Evolutionary conservation across 306 rosid genomes (phyloP).

Genomic region (Fagus sylvatica): DNA sequence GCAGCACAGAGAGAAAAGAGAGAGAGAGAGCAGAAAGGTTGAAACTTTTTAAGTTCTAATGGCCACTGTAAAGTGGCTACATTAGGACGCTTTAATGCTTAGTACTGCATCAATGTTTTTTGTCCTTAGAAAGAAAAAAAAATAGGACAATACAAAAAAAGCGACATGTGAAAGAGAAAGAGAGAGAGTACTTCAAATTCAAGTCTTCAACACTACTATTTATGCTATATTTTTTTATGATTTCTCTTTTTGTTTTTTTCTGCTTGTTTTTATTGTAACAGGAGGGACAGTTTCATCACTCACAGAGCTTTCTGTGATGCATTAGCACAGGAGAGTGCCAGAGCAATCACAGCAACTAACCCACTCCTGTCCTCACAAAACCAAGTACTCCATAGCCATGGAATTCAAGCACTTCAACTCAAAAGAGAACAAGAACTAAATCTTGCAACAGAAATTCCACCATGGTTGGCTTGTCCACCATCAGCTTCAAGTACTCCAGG

Average conservation of each 20-base stretch:
- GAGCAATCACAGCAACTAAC: constrained; percentile 36
- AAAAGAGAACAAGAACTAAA: constrained; percentile 35
- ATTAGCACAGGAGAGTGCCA: constrained; percentile 63
- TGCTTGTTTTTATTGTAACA: constrained; percentile 32
- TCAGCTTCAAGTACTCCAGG: neutral
- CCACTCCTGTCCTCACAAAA: constrained; percentile 37
- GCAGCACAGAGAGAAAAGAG: neutral
- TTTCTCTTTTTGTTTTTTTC: constrained; percentile 28
- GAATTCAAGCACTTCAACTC: constrained; percentile 24
- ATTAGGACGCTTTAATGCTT: constrained; percentile 12
- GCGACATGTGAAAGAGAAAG: constrained; percentile 12
- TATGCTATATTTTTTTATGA: constrained; percentile 5
- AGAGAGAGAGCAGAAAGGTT: neutral
- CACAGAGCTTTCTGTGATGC: constrained; percentile 93
- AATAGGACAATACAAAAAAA: constrained; percentile 12
- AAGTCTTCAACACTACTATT: too few relatives aligned
- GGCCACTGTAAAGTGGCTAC: constrained; percentile 14
- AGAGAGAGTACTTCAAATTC: neutral
- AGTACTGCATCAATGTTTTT: constrained; percentile 10
- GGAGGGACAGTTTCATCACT: constrained; percentile 90
- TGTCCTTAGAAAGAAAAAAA: constrained; percentile 16
- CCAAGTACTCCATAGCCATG: constrained; percentile 32
- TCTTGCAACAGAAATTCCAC: constrained; percentile 19
- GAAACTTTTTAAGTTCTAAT: constrained; percentile 1
- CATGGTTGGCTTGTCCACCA: constrained; percentile 32